phyloP scores from a whole-genome alignment of 352 stramenopile genomes.

The Bremia lactucae region DNA sequence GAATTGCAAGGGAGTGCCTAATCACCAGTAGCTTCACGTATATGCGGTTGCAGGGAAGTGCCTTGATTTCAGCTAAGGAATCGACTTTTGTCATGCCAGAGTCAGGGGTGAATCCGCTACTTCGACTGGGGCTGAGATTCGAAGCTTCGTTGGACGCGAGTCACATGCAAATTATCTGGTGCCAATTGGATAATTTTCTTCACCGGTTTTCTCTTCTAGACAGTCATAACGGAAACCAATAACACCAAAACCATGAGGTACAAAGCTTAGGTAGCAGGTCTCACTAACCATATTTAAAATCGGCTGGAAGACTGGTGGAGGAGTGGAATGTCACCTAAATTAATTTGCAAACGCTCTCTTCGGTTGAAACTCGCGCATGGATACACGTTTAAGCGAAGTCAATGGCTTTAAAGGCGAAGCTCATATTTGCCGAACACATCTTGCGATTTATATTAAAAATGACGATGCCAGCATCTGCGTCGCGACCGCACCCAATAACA shows the following conservation, averaged over 20 bases:
- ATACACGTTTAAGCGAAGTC: constrained; percentile 77
- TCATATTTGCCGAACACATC: constrained; percentile 82
- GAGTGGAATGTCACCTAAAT: constrained; percentile 59
- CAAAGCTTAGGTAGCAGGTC: constrained; percentile 25
- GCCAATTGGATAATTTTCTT: constrained; percentile 77
- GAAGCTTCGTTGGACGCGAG: constrained; percentile 58
- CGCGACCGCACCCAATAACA: constrained; percentile 84
- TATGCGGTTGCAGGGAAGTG: constrained; percentile 64
- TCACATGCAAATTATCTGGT: constrained; percentile 71
- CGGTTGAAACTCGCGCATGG: constrained; percentile 85
- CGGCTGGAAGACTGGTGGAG: constrained; percentile 64
- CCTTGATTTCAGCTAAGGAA: constrained; percentile 61
- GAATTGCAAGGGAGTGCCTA: constrained; percentile 66
- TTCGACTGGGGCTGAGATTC: constrained; percentile 36
- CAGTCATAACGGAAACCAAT: constrained; percentile 75
- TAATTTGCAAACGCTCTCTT: constrained; percentile 77
- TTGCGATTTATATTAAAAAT: constrained; percentile 90
- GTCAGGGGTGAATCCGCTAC: constrained; percentile 27
- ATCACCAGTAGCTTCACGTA: constrained; percentile 69
- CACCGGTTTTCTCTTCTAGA: constrained; percentile 71
- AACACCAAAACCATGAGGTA: constrained; percentile 61
- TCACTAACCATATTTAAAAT: constrained; percentile 63
- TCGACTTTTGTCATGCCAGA: constrained; percentile 47
- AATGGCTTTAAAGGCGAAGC: constrained; percentile 69
- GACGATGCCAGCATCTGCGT: constrained; percentile 80